A percentile compares a stretch with the other conserved stretches of the same genome.
Evolutionary conservation across 2,329 filamentous ascomycete species (phyloP).

Genomic region (Aspergillus caelatus): DNA sequence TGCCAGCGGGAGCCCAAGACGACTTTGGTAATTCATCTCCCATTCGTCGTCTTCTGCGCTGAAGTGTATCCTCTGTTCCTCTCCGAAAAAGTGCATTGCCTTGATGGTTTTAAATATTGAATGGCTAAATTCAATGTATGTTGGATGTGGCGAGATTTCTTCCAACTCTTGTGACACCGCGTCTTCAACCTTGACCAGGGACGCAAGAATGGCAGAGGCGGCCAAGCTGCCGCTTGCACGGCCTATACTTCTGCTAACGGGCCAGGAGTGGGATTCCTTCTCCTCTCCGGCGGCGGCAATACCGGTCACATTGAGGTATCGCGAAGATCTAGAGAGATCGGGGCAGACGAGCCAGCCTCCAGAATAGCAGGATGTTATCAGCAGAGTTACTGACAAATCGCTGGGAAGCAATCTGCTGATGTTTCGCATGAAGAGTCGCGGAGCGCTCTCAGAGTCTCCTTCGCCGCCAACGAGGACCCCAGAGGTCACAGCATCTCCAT

Average conservation of each 20-base stretch:
- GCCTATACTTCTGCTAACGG: constrained; percentile 11
- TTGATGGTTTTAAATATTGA: constrained; percentile 13
- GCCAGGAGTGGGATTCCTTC: constrained; percentile 11
- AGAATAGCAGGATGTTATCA: constrained; percentile 14
- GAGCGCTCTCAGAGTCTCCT: background rate
- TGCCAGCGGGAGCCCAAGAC: constrained; percentile 17
- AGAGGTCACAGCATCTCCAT: constrained; percentile 14
- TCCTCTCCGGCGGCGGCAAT: constrained; percentile 12
- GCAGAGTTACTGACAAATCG: constrained; percentile 4
- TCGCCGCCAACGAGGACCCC: constrained; percentile 13
- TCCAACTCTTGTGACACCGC: background rate
- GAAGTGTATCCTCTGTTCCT: constrained; percentile 18
- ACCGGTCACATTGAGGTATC: constrained; percentile 11
- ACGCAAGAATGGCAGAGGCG: constrained; percentile 17
- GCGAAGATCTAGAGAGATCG: background rate
- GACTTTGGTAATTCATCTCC: constrained; percentile 15
- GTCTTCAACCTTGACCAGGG: constrained; percentile 8
- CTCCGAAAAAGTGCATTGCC: constrained; percentile 10
- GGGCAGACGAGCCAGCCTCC: constrained; percentile 14
- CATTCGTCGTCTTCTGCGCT: constrained; percentile 23
- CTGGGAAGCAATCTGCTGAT: constrained; percentile 5
- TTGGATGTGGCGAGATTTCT: constrained; percentile 10
- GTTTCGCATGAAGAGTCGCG: constrained; percentile 9
- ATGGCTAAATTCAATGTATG: constrained; percentile 13
- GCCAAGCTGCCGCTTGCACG: constrained; percentile 14